Percentiles rank a stretch among this genome's conserved stretches.
These are phyloP conservation scores for Panaeolus cyanescens DNA, from an alignment of 768 basidiomycete genomes.

Conservation along the genomic window DNA sequence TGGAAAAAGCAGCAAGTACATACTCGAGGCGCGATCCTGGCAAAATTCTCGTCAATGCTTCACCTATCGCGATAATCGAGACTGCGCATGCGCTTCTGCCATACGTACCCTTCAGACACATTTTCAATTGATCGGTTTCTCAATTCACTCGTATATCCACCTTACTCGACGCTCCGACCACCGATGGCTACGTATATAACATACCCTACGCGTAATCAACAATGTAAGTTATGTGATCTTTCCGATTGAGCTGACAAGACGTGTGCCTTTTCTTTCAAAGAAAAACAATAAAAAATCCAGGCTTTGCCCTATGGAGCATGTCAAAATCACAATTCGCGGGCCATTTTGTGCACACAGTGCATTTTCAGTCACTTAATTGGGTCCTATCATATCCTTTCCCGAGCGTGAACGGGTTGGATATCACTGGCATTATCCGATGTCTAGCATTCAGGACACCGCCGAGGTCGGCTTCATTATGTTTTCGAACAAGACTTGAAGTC, in stretches of 20 bases:
- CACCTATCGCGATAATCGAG: too few relatives aligned
- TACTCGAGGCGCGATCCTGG: background rate
- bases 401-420: background rate
- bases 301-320: background rate
- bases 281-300: background rate
- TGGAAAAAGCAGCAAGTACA: background rate
- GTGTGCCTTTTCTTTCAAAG: background rate
- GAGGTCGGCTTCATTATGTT: background rate
- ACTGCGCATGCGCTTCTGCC: background rate
- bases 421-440: constrained; percentile 1
- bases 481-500: background rate
- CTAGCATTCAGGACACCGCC: background rate
- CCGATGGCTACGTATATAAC: background rate
- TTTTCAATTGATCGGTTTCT: background rate
- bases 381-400: background rate
- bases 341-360: too few relatives aligned
- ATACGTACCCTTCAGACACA: background rate
- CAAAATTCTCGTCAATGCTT: background rate
- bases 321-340: background rate
- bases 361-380: too few relatives aligned
- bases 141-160: background rate
- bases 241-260: background rate
- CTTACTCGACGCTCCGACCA: background rate
- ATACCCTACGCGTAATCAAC: background rate
- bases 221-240: background rate